Evolutionary conservation across 306 rosid genomes (phyloP), one percentile per base, ranked within the genome.

Genomic region (Biancaea sappan): DNA sequence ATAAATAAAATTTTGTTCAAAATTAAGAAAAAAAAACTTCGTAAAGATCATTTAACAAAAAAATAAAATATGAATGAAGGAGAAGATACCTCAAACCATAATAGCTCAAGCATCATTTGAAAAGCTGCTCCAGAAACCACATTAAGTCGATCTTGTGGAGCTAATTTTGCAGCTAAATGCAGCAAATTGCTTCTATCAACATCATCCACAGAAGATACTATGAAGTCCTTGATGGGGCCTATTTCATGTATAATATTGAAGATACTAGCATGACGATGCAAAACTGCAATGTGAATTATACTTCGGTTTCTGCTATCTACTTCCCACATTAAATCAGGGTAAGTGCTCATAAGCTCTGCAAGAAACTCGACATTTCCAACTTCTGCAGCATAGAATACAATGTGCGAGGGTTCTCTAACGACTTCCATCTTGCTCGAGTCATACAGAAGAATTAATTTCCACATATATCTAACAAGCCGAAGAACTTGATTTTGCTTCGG

Each of bases 1-100:
- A 38, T 2, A 18, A 48, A 18, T 24, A 18, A 19, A 51, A 50
- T n/a, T n/a, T n/a, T n/a, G n/a, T n/a, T n/a, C n/a, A n/a, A n/a
- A n/a, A n/a, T n/a, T n/a, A n/a, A 50, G 34, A 4, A 11, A 32
- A 16, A 10, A 22, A 16, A 53, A 12, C 32, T 22, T 18, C 0
- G 24, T 12, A 28, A 4, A 10, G 34, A 16, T 0, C n/a, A 3
- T 58, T 10, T n/a, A n/a, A n/a, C n/a, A n/a, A n/a, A n/a, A n/a
- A n/a, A n/a, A n/a, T n/a, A n/a, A n/a, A n/a, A n/a, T n/a, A n/a
- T n/a, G 31, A 40, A 62, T 38, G 3, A 28, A 15, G 29, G 11
- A 18, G 34, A n/a, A 40, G 4, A 31, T 84, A 84, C 84, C 87
- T 84, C 72, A 11, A 84, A 84, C 87, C 87, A 84, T 37, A 72